Base-by-base conservation (phyloP, 176 grass and related monocot species). In the Musa acuminata region DNA sequence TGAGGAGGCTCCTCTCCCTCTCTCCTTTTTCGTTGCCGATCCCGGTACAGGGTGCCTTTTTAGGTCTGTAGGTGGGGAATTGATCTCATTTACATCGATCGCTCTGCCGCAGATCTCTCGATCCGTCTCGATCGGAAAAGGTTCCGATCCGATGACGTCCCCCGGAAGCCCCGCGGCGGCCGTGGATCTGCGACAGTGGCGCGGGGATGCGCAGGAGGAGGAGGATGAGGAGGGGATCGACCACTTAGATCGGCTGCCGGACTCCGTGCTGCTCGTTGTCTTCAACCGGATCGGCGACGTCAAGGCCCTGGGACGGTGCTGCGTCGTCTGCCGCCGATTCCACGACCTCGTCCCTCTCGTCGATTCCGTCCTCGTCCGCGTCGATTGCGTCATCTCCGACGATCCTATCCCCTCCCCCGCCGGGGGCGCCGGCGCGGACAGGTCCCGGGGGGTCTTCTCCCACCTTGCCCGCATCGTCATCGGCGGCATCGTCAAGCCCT, bases 241-340 rank as follows among this genome's bases (percentile, higher is more conserved):
- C 8, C 72, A 74, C 52, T 74, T 74, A 14, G 72, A 74, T 74
- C 72, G 52, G 23, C 72, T 74, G 13, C 72, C 72, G 21, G 72
- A 74, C 51, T 29, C 52, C 13, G 9, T 74, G 72, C 24, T 74
- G 52, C 72, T 74, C 6, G 7, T 58, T 9, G 72, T 74, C 22
- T 85, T 98, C 77, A 91, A 98, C 75, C 78, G 86, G 82, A 78
- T 98, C 82, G 84, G 82, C 72, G 95, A 98, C 82, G 90, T 98
- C 19, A 98, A 98, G 88, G 85, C 86, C 23, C 90, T 98, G 53
- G 90, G 90, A 78, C 90, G 95, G 69, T 93, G 85, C 88, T 88
- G 81, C 62, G 75, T 94, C 49, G 81, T 98, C 67, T 98, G 88
- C 26, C 90, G 84, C 78, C 90, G 90, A 67, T 98, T 98, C 82